Evolutionary conservation across 805 yeast genomes (phyloP).

Genomic region (Wickerhamiella azymoides): DNA sequence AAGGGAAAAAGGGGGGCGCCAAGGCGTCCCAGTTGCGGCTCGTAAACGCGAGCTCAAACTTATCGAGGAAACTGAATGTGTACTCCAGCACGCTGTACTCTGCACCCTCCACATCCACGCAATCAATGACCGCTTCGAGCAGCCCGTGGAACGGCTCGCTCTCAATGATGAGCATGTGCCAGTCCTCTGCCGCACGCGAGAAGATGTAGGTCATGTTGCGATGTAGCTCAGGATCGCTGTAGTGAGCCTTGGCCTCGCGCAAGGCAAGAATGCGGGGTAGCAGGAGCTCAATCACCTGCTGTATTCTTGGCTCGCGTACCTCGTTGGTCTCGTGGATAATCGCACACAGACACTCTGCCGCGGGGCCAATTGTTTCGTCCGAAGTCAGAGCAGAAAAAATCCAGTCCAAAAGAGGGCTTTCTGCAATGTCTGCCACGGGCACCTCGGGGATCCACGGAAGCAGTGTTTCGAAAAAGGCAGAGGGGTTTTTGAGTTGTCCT

Average conservation of each 20-base stretch:
- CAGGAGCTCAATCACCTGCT: slow-evolving; percentile 42
- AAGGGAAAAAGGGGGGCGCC: slow-evolving; percentile 30
- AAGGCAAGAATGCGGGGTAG: slow-evolving; percentile 49
- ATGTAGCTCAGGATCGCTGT: slow-evolving; percentile 15
- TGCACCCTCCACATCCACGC: slow-evolving; percentile 51
- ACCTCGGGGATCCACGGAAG: slow-evolving; percentile 87
- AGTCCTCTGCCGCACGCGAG: slow-evolving; percentile 87
- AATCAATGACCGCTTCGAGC: slow-evolving; percentile 56
- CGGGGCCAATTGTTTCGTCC: slow-evolving; percentile 58
- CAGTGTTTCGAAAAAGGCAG: slow-evolving; percentile 55
- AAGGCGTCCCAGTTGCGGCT: slow-evolving; percentile 1
- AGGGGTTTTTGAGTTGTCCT: slow-evolving; percentile 29
- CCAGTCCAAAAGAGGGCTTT: slow-evolving; percentile 49
- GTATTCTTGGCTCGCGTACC: slow-evolving; percentile 32
- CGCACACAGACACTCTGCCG: slow-evolving; percentile 75
- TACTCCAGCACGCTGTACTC: slow-evolving; percentile 83
- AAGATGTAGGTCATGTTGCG: slow-evolving; percentile 37
- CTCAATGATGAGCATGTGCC: slow-evolving; percentile 78
- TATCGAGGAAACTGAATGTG: slow-evolving; percentile 87
- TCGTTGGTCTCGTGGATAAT: slow-evolving; percentile 74
- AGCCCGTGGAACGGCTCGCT: slow-evolving; percentile 50
- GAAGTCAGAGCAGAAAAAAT: slow-evolving; percentile 52
- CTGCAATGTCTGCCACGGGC: slow-evolving; percentile 55
- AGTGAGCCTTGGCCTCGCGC: slow-evolving; percentile 8
- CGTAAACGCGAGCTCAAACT: slow-evolving; percentile 8